Evolutionary conservation across 768 basidiomycete species (phyloP).

Genomic region (Podaxis pistillaris): DNA sequence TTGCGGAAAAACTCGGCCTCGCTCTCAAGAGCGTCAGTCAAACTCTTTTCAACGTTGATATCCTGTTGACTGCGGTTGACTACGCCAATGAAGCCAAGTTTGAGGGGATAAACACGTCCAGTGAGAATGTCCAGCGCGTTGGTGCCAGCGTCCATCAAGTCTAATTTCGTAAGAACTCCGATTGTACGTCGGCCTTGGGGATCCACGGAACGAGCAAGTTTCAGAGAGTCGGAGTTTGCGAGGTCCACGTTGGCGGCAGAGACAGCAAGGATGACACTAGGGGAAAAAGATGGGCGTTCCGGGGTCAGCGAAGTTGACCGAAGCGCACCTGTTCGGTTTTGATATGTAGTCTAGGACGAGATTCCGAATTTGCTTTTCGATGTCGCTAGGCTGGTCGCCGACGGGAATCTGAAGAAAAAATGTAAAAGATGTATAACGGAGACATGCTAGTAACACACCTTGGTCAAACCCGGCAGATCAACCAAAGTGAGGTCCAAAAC

Average conservation of each 20-base stretch:
- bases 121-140: slow-evolving; percentile 96
- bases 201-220: slow-evolving; percentile 93
- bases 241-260: slow-evolving; percentile 98
- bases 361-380: slow-evolving; percentile 93
- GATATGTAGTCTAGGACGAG: slow-evolving; percentile 96
- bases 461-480: slow-evolving; percentile 95
- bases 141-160: slow-evolving; percentile 99
- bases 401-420: slow-evolving; percentile 71
- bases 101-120: slow-evolving; percentile 95
- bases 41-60: slow-evolving; percentile 83
- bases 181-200: slow-evolving; percentile 96
- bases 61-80: slow-evolving; percentile 98
- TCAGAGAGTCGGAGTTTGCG: slow-evolving; percentile 97
- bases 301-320: not conserved
- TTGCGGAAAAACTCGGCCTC: slow-evolving; percentile 90
- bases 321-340: slow-evolving; percentile 88
- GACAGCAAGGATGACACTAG: slow-evolving; percentile 92
- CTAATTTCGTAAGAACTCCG: slow-evolving; percentile 94
- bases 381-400: slow-evolving; percentile 96
- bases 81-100: slow-evolving; percentile 96
- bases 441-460: slow-evolving; percentile 49
- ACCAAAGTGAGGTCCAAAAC: slow-evolving; percentile 96
- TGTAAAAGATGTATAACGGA: not conserved
- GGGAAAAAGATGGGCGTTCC: not conserved
- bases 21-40: slow-evolving; percentile 79